phyloP scores from a whole-genome alignment of 805 yeast species.

The Monosporozyma aquatica region DNA sequence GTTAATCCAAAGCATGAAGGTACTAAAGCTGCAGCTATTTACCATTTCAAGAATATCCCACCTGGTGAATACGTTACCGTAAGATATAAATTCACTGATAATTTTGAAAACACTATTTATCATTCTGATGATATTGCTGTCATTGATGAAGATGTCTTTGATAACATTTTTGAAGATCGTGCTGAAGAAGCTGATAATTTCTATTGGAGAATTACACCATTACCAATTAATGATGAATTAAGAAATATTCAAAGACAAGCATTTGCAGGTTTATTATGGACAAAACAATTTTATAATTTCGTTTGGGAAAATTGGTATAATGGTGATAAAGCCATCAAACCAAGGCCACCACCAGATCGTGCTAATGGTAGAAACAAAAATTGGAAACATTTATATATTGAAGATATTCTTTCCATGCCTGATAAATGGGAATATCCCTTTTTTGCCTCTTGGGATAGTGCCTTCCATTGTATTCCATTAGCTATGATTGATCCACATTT shows the following conservation, averaged over 20 bases:
- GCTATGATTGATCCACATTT: conserved; percentile 91
- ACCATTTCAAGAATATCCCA: conserved; percentile 70
- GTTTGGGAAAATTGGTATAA: conserved; percentile 78
- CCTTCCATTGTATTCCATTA: conserved; percentile 87
- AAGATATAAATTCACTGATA: conserved; percentile 59
- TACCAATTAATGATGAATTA: conserved; percentile 73
- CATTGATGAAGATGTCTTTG: conserved; percentile 70
- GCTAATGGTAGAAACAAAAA: conserved; percentile 79
- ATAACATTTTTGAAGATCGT: conserved; percentile 57
- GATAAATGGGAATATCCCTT: conserved; percentile 96
- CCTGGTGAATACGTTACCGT: conserved; percentile 86
- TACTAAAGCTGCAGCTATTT: conserved; percentile 82
- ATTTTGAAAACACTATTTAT: conserved; percentile 21
- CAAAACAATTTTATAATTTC: conserved; percentile 83
- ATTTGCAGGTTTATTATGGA: conserved; percentile 88
- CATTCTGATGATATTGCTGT: conserved; percentile 30
- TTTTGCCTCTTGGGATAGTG: conserved; percentile 95
- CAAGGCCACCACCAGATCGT: conserved; percentile 70
- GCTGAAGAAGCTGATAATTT: conserved; percentile 87
- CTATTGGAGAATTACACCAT: conserved; percentile 79
- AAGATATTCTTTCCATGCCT: conserved; percentile 81
- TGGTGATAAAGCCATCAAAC: conserved; percentile 71
- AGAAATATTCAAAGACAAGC: conserved; percentile 87
- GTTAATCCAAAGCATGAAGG: conserved; percentile 67
- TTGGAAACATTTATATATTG: conserved; percentile 84